Evolutionary conservation across 768 basidiomycete species (phyloP).

Genomic region (Russula ochroleuca): DNA sequence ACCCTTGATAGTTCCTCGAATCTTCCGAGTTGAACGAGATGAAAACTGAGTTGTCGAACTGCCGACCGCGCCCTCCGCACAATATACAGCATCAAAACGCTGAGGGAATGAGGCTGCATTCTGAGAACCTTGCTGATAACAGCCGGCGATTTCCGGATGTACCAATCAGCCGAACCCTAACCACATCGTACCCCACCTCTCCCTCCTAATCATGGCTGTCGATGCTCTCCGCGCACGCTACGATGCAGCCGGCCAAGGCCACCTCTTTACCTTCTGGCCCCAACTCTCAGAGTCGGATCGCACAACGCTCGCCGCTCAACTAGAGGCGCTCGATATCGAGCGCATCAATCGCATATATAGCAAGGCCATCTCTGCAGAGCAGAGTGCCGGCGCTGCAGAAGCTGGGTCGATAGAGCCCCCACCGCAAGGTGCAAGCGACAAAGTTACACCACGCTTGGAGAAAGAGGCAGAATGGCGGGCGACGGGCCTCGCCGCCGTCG

Average conservation of each 20-base stretch:
- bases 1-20: no score
- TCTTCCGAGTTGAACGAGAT: no score
- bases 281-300: conserved; percentile 63
- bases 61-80: not conserved
- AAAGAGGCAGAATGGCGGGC: conserved; percentile 71
- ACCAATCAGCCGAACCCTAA: not conserved
- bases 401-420: conserved; percentile 65
- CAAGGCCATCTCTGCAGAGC: conserved; percentile 68
- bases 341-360: conserved; percentile 88
- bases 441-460: conserved; percentile 48
- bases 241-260: conserved; percentile 77
- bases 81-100: not conserved
- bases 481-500: conserved; percentile 76
- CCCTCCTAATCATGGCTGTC: conserved; percentile 45
- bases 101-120: no score
- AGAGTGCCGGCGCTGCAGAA: conserved; percentile 39
- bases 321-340: conserved; percentile 76
- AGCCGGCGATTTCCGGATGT: not conserved
- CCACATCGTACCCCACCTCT: not conserved
- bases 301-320: conserved; percentile 59
- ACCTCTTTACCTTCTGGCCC: conserved; percentile 86
- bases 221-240: conserved; percentile 60
- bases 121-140: no score
- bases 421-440: conserved; percentile 69
- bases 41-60: not conserved